phyloP scores from a whole-genome alignment of 148 eudicot genomes.

The Rhododendron williamsianum region DNA sequence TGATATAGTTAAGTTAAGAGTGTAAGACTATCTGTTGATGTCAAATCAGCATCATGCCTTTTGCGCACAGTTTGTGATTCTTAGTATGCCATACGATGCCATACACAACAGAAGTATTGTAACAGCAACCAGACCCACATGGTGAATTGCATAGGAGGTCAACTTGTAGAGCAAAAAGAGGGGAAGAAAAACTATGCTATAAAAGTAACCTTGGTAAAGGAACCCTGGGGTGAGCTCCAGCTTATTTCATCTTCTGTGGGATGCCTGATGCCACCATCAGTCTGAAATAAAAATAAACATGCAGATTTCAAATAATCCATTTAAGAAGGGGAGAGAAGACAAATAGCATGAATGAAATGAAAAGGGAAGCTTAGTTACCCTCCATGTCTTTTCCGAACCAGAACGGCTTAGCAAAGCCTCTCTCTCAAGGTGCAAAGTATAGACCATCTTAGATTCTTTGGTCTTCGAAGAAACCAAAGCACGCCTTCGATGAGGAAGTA shows the following conservation, averaged over 20 bases:
- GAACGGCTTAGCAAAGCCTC: constrained; percentile 49
- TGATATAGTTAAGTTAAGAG: not conserved
- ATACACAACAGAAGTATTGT: not conserved
- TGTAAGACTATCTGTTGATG: not conserved
- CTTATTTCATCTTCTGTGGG: constrained; percentile 39
- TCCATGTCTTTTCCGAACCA: constrained; percentile 43
- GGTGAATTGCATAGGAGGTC: not conserved
- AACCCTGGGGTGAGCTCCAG: constrained; percentile 44
- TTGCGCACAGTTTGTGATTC: not conserved
- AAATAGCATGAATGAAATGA: not conserved
- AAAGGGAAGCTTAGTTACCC: constrained; percentile 31
- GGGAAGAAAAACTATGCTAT: not conserved
- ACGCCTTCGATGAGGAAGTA: constrained; percentile 26
- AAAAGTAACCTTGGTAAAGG: constrained; percentile 60
- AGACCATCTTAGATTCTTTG: constrained; percentile 48
- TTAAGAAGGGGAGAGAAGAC: not conserved
- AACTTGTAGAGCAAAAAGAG: not conserved
- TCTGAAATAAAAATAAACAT: constrained; percentile 26
- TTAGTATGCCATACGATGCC: not conserved
- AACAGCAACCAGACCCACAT: not conserved
- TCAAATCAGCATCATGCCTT: not conserved
- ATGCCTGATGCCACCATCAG: constrained; percentile 56
- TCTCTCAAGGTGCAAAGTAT: constrained; percentile 45
- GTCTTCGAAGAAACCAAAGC: constrained; percentile 64
- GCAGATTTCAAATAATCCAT: not conserved